A percentile compares a stretch with the other conserved stretches of the same genome.
These are phyloP conservation scores for Fusarium oxysporum DNA, from an alignment of 2,329 filamentous ascomycete species.

Conservation along the genomic window DNA sequence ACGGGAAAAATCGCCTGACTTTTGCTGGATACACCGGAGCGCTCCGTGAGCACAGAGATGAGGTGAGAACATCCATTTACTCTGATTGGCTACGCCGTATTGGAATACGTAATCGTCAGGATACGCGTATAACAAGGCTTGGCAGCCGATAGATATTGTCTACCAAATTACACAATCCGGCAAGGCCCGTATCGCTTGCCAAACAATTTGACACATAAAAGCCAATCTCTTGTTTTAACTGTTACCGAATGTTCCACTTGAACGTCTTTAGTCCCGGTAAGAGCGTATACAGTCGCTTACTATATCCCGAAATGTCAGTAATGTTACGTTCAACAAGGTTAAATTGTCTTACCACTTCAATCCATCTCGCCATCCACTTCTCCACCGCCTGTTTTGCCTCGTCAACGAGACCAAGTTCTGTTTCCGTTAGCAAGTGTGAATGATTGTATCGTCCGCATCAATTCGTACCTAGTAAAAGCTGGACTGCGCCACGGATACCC, in stretches of 20 bases:
- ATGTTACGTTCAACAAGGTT: rapidly evolving
- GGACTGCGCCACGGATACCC: slow-evolving; percentile 4
- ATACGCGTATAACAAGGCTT: not conserved
- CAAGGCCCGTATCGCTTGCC: rapidly evolving
- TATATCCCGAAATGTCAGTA: not conserved
- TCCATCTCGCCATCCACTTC: slow-evolving; percentile 27
- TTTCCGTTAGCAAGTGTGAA: rapidly evolving
- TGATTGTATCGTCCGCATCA: rapidly evolving
- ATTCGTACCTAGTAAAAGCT: not conserved
- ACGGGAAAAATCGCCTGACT: rapidly evolving
- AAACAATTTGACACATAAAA: not conserved
- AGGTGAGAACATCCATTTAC: not conserved
- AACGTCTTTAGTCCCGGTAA: not conserved
- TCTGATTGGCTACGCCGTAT: not conserved
- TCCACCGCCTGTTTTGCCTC: slow-evolving; percentile 10
- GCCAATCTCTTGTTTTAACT: rapidly evolving
- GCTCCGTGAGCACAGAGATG: not conserved
- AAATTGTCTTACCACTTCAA: slow-evolving; percentile 1
- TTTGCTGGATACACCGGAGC: not conserved
- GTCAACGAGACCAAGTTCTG: slow-evolving; percentile 12
- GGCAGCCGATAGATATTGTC: no score
- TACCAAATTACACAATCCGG: not conserved
- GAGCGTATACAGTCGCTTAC: not conserved
- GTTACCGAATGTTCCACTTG: rapidly evolving
- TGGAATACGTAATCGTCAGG: rapidly evolving